Conservation (phyloP, 805 yeast genomes). For the Yarrowia alimentaria region DNA sequence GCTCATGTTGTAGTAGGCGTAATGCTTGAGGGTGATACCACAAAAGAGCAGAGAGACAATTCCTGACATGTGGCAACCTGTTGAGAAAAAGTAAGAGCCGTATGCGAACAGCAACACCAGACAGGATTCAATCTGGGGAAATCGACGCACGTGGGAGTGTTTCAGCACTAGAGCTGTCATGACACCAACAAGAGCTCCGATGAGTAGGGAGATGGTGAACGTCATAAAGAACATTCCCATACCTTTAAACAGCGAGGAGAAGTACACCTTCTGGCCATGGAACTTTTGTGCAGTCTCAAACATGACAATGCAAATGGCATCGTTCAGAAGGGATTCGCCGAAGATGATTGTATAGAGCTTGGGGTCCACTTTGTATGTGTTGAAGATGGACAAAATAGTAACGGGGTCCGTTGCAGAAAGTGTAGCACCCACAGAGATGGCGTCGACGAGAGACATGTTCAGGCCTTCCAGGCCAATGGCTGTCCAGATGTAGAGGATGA, state of each 20-base stretch:
- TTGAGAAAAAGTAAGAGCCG: constrained; percentile 94
- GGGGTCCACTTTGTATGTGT: constrained; percentile 97
- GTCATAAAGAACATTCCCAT: constrained; percentile 89
- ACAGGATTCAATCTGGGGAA: constrained; percentile 97
- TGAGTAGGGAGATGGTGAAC: constrained; percentile 83
- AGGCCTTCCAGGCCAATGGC: constrained; percentile 87
- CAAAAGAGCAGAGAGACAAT: constrained; percentile 92
- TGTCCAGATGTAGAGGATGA: constrained; percentile 84
- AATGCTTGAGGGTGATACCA: constrained; percentile 94
- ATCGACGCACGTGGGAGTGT: constrained; percentile 88
- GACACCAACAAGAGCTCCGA: constrained; percentile 85
- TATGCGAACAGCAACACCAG: constrained; percentile 86
- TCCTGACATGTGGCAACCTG: constrained; percentile 99
- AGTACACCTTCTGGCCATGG: constrained; percentile 76
- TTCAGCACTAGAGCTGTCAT: constrained; percentile 85
- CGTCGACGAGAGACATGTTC: constrained; percentile 90
- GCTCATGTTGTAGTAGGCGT: constrained; percentile 96
- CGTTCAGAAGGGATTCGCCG: constrained; percentile 93
- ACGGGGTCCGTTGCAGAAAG: constrained; percentile 98
- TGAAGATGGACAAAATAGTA: constrained; percentile 91
- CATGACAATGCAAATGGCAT: constrained; percentile 98
- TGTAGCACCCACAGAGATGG: constrained; percentile 96
- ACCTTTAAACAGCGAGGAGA: constrained; percentile 72
- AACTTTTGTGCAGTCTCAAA: constrained; percentile 97
- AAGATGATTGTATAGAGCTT: constrained; percentile 94